phyloP scores from a whole-genome alignment of 495 filamentous ascomycete species.

The Penicillium dipodomyicola region DNA sequence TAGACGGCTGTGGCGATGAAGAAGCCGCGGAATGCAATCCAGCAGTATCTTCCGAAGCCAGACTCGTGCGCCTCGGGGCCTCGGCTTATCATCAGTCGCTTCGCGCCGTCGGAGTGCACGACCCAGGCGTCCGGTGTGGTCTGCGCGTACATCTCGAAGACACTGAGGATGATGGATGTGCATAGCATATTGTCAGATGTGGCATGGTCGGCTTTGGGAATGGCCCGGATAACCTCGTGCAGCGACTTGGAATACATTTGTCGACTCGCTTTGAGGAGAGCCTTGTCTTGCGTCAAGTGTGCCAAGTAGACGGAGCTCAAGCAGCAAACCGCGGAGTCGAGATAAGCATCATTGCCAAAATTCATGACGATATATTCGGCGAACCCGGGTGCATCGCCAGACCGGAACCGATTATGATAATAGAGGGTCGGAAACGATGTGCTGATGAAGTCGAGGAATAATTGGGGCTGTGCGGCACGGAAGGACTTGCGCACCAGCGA shows the following conservation, averaged over 20 bases:
- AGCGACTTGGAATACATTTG: slow-evolving; percentile 32
- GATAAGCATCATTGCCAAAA: slow-evolving; percentile 26
- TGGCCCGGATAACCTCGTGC: slow-evolving; percentile 22
- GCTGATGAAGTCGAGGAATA: slow-evolving; percentile 33
- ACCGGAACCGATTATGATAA: slow-evolving; percentile 34
- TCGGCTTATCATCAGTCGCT: slow-evolving; percentile 30
- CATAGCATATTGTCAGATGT: slow-evolving; percentile 35
- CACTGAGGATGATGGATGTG: slow-evolving; percentile 35
- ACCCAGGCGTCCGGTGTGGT: slow-evolving; percentile 33
- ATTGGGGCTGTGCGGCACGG: slow-evolving; percentile 23
- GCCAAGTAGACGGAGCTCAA: slow-evolving; percentile 33
- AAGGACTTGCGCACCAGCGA: slow-evolving; percentile 29
- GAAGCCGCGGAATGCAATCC: slow-evolving; percentile 35
- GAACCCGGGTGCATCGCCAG: slow-evolving; percentile 26
- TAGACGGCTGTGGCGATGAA: slow-evolving; percentile 31
- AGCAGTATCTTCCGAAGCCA: slow-evolving; percentile 31
- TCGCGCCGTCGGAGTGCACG: slow-evolving; percentile 33
- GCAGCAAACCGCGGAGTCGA: slow-evolving; percentile 33
- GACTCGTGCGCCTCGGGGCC: slow-evolving; percentile 22
- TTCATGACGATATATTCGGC: slow-evolving; percentile 26
- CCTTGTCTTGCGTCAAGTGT: slow-evolving; percentile 26
- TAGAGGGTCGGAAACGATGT: slow-evolving; percentile 35
- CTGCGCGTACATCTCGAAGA: slow-evolving; percentile 40
- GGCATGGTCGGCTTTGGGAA: slow-evolving; percentile 23
- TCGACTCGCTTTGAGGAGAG: slow-evolving; percentile 26